Evolutionary conservation across 352 stramenopile genomes (phyloP), one percentile per base, ranked within the genome.

Genomic region (Pythium rhizo-oryzae): DNA sequence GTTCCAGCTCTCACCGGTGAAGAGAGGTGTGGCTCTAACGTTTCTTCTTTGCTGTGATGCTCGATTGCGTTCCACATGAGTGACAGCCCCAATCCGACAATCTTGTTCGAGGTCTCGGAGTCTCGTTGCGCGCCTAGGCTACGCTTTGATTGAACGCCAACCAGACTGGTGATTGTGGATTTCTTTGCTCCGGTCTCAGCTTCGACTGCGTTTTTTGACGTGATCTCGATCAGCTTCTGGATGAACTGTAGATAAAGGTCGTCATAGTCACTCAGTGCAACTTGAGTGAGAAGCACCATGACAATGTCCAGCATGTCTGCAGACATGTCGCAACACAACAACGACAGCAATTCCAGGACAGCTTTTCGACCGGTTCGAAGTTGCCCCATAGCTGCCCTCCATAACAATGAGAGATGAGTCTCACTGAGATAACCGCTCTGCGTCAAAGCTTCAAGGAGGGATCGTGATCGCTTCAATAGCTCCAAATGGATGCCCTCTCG

Each of bases 401-500:
- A 96, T 50, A 96, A 69, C 59, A 94, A 49, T 30, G 88, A 70
- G 41, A 96, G 65, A 59, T 95, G 85, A 13, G 74, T 74, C 52
- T 93, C 81, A 25, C 70, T 89, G 51, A 95, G 75, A 12, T 86
- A 67, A 0, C 79, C 78, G 19, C 86, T 76, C 16, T 79, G 69
- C 5, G 85, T 77, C 12, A 93, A 73, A 41, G 91, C 91, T 56
- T 85, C 75, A 56, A 94, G 85, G 47, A 96, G 76, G 28, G 67
- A 82, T 68, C 79, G 84, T 0, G 84, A 91, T 24, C 87, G 82
- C 62, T 94, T 95, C 11, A 94, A 69, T 12, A 96, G 80, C 65
- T 96, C 89, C 54, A 96, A 55, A 67, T 96, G 89, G 8, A 84
- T 84, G 9, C 87, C 84, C 64, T 90, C 85, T 67, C 87, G 85